Evolutionary conservation across 768 basidiomycete species (phyloP).

Genomic region (Leccinum subgranulosum): DNA sequence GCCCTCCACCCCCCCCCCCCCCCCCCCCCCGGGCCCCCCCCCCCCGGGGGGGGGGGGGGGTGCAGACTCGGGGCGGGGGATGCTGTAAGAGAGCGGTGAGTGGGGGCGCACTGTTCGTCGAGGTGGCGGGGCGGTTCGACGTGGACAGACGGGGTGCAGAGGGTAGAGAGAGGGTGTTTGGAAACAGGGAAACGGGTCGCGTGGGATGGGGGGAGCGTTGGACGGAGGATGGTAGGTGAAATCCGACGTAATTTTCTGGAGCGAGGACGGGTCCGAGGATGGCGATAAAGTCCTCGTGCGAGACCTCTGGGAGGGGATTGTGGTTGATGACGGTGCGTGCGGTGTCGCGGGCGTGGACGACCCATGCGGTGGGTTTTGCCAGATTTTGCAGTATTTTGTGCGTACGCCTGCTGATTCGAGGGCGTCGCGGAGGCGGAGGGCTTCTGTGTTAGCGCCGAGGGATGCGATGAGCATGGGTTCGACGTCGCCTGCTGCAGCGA

Average conservation of each 20-base stretch:
- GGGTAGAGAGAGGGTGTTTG: conserved; percentile 18
- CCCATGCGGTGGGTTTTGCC: conserved; percentile 71
- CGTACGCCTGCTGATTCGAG: conserved; percentile 65
- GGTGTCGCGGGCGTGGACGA: conserved; percentile 69
- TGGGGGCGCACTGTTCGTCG: conserved; percentile 19
- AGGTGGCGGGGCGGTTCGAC: conserved; percentile 30
- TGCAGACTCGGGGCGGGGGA: conserved; percentile 42
- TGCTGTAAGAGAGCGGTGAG: conserved; percentile 4
- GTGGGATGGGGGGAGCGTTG: conserved; percentile 19
- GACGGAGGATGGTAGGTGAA: conserved; percentile 18
- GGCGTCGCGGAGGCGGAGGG: conserved; percentile 56
- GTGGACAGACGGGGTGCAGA: conserved; percentile 34
- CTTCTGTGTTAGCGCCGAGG: conserved; percentile 71
- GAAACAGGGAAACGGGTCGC: conserved; percentile 31
- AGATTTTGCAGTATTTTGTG: conserved; percentile 72
- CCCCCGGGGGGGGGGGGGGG: too few species aligned
- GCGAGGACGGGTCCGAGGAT: conserved; percentile 77
- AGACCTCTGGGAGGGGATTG: conserved; percentile 83
- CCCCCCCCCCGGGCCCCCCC: too few species aligned
- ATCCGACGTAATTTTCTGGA: conserved; percentile 66
- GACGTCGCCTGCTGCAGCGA: conserved; percentile 31
- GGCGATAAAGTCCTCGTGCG: conserved; percentile 83
- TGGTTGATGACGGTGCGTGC: conserved; percentile 77
- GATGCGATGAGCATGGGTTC: conserved; percentile 71
- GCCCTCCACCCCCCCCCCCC: too few species aligned